These are phyloP conservation scores for Cutaneotrichosporon cyanovorans DNA, from an alignment of 1,284 basidiomycete species.

Conservation along the genomic window DNA sequence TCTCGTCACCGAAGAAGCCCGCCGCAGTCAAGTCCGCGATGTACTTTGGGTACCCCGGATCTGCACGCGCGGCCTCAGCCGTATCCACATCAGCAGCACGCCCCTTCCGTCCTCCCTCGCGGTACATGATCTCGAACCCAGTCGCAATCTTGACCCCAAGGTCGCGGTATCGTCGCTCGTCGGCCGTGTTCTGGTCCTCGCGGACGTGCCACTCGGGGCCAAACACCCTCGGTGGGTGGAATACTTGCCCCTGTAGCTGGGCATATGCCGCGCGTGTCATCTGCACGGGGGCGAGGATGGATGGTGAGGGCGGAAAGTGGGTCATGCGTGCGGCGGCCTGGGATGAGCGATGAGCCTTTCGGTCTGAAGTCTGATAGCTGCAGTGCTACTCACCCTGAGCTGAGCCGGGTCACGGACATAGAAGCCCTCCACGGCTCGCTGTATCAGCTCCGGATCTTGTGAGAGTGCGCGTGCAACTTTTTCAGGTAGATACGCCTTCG, in stretches of 20 bases:
- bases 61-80: not conserved
- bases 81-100: constrained; percentile 34
- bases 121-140: constrained; percentile 88
- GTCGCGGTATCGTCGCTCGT: constrained; percentile 65
- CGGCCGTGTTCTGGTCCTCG: constrained; percentile 51
- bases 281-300: constrained; percentile 55
- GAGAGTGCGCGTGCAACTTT: constrained; percentile 68
- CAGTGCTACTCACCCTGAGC: constrained; percentile 59
- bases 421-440: constrained; percentile 80
- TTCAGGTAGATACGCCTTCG: constrained; percentile 70
- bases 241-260: constrained; percentile 81
- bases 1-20: constrained; percentile 68
- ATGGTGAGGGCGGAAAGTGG: constrained; percentile 69
- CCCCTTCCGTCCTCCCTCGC: constrained; percentile 61
- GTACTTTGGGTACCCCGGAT: constrained; percentile 48
- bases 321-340: constrained; percentile 78
- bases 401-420: constrained; percentile 85
- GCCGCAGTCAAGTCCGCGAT: constrained; percentile 56
- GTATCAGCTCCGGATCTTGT: constrained; percentile 61
- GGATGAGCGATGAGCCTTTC: not conserved
- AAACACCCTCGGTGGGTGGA: constrained; percentile 84
- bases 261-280: constrained; percentile 89
- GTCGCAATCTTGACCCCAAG: constrained; percentile 87
- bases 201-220: constrained; percentile 50
- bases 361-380: too few relatives aligned